These are phyloP conservation scores for Komagataella kurtzmanii DNA, from an alignment of 805 yeast species.

Conservation along the genomic window DNA sequence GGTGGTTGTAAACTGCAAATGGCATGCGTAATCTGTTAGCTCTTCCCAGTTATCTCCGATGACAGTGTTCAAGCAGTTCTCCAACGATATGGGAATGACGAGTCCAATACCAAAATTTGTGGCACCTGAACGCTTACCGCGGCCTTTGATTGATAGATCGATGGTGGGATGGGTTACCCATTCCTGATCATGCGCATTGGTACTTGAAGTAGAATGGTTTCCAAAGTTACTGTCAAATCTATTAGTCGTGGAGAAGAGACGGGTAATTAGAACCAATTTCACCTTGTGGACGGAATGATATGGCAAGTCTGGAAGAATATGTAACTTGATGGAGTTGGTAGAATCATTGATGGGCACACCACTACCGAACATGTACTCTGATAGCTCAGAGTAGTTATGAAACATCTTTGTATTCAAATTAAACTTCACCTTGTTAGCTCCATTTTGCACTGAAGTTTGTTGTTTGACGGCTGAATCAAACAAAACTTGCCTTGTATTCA, in stretches of 20 bases:
- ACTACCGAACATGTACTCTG: conserved; percentile 40
- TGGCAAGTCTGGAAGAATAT: conserved; percentile 28
- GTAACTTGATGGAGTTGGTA: conserved; percentile 30
- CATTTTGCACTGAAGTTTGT: not conserved
- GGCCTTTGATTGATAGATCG: not conserved
- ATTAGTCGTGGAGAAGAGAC: conserved; percentile 23
- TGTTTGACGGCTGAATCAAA: conserved; percentile 25
- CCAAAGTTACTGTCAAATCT: conserved; percentile 5
- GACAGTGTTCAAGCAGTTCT: conserved; percentile 21
- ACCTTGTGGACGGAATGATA: conserved; percentile 18
- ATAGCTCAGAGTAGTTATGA: conserved; percentile 30
- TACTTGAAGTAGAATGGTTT: not conserved
- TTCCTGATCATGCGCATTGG: not conserved
- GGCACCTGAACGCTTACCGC: conserved; percentile 2
- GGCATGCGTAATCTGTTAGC: conserved; percentile 23
- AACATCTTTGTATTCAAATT: conserved; percentile 16
- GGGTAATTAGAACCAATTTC: conserved; percentile 20
- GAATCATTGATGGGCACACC: conserved; percentile 37
- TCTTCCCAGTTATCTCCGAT: conserved; percentile 37
- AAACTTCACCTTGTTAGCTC: conserved; percentile 5
- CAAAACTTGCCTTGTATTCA: conserved; percentile 33
- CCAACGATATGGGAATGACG: conserved; percentile 29
- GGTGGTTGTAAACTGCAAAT: conserved; percentile 24
- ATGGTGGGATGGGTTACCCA: not conserved
- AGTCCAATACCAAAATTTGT: conserved; percentile 33